Evolutionary conservation across 495 filamentous ascomycete genomes (phyloP).

Genomic region (Neurospora tetraspora): DNA sequence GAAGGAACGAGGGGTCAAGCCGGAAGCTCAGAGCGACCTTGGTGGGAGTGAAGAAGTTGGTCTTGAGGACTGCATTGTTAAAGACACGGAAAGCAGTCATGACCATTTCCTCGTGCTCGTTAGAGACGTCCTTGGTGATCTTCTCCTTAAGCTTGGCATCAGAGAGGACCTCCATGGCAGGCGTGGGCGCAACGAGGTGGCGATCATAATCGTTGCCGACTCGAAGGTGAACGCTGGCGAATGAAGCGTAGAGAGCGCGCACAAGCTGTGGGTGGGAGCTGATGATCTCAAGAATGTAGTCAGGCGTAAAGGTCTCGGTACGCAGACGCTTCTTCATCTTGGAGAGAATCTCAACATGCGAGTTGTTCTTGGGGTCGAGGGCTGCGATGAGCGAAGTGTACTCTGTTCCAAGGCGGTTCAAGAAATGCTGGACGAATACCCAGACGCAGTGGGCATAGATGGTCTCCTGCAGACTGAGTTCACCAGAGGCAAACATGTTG

Average conservation of each 20-base stretch:
- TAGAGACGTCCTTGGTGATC: slow-evolving; percentile 71
- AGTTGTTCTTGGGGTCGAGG: slow-evolving; percentile 60
- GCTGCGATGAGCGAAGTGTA: slow-evolving; percentile 79
- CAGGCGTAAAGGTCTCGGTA: slow-evolving; percentile 93
- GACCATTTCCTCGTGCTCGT: slow-evolving; percentile 97
- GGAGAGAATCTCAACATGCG: slow-evolving; percentile 80
- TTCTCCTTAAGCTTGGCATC: slow-evolving; percentile 67
- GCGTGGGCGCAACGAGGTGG: slow-evolving; percentile 56
- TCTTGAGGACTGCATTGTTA: slow-evolving; percentile 85
- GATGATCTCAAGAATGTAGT: slow-evolving; percentile 97
- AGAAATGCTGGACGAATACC: slow-evolving; percentile 94
- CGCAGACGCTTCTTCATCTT: slow-evolving; percentile 94
- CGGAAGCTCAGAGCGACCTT: slow-evolving; percentile 98
- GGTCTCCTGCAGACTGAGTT: slow-evolving; percentile 88
- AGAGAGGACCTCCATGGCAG: slow-evolving; percentile 64
- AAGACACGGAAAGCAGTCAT: slow-evolving; percentile 96
- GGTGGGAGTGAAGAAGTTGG: slow-evolving; percentile 98
- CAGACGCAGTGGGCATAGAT: slow-evolving; percentile 95
- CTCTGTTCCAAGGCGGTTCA: slow-evolving; percentile 88
- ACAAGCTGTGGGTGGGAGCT: slow-evolving; percentile 81
- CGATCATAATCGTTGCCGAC: slow-evolving; percentile 69
- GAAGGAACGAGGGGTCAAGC: slow-evolving; percentile 79
- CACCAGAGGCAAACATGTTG: slow-evolving; percentile 73
- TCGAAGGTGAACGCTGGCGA: slow-evolving; percentile 79
- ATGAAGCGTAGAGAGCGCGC: slow-evolving; percentile 79